Evolutionary conservation across 192 early-diverging fungal genomes (phyloP).

Genomic region (Coemansia sp.): DNA sequence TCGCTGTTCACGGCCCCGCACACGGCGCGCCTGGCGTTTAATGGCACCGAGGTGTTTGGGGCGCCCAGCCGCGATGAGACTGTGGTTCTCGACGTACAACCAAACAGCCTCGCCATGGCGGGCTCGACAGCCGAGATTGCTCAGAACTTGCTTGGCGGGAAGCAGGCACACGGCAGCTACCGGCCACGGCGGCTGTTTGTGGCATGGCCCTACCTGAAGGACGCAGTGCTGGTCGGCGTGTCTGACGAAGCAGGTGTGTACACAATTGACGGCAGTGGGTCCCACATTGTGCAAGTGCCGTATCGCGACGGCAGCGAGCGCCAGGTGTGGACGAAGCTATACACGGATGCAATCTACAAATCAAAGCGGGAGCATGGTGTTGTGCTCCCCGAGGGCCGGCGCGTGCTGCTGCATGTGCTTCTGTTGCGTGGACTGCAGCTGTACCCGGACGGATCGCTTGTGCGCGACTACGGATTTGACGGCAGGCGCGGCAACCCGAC

Average conservation of each 20-base stretch:
- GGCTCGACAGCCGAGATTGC: conserved; percentile 20
- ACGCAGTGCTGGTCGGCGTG: conserved; percentile 73
- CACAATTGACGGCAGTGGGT: conserved; percentile 27
- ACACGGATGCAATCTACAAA: conserved; percentile 26
- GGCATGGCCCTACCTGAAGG: conserved; percentile 86
- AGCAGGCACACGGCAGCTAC: conserved; percentile 20
- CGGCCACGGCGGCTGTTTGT: conserved; percentile 44
- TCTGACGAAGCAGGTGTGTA: conserved; percentile 63
- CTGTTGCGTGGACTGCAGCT: conserved; percentile 40
- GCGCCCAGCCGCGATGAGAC: conserved; percentile 64
- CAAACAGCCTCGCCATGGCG: conserved; percentile 6
- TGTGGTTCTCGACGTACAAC: conserved; percentile 31
- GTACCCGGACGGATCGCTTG: conserved; percentile 39
- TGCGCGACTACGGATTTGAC: conserved; percentile 42
- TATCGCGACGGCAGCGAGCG: conserved; percentile 17
- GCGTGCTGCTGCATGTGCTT: conserved; percentile 41
- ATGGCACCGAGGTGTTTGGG: conserved; percentile 85
- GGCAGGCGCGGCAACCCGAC: not conserved
- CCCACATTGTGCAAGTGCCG: conserved; percentile 9
- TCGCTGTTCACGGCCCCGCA: conserved; percentile 78
- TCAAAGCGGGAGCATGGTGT: conserved; percentile 26
- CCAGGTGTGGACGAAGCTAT: conserved; percentile 21
- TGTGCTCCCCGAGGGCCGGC: conserved; percentile 9
- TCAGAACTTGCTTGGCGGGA: conserved; percentile 31
- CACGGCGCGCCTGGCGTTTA: conserved; percentile 65